Percentiles rank a stretch among this genome's conserved stretches.
Conservation (phyloP, 192 early-diverging fungal species). For the Backusella mclennaniae region DNA sequence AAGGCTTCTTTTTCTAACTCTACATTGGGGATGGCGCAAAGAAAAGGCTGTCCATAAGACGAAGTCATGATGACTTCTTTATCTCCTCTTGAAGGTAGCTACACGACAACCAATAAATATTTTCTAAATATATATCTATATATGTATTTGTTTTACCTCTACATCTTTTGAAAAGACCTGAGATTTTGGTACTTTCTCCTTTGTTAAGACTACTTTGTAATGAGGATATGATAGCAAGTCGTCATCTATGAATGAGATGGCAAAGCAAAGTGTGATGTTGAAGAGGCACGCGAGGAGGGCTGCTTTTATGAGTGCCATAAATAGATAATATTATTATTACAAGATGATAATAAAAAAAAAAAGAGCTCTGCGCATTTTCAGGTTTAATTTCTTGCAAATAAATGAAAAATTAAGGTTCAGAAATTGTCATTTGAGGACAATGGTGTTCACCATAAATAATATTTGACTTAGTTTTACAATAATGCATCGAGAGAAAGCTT, state of each 20-base stretch:
- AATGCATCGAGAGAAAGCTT: too few relatives aligned
- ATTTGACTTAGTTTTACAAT: too few relatives aligned
- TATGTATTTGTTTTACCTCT: background rate
- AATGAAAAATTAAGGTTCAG: background rate
- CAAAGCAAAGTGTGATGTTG: background rate
- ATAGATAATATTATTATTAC: background rate
- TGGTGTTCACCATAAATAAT: too few relatives aligned
- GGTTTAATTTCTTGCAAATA: background rate
- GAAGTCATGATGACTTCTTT: slow-evolving; percentile 41
- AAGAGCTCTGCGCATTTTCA: background rate
- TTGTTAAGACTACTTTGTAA: slow-evolving; percentile 37
- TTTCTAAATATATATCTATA: background rate
- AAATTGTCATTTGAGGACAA: background rate
- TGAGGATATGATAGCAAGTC: slow-evolving; percentile 51
- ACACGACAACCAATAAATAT: background rate
- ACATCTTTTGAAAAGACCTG: slow-evolving; percentile 15
- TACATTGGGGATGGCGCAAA: slow-evolving; percentile 56
- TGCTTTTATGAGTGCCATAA: background rate
- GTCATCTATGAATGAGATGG: slow-evolving; percentile 35
- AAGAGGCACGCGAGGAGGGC: background rate
- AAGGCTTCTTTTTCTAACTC: slow-evolving; percentile 12
- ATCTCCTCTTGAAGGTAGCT: background rate
- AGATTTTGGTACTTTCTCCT: slow-evolving; percentile 37
- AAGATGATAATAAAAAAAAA: background rate
- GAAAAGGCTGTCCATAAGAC: slow-evolving; percentile 42